Percentiles rank a stretch among this genome's conserved stretches.
Evolutionary conservation across 1,284 basidiomycete species (phyloP).

Genomic region (Ceraceosorus guamensis): DNA sequence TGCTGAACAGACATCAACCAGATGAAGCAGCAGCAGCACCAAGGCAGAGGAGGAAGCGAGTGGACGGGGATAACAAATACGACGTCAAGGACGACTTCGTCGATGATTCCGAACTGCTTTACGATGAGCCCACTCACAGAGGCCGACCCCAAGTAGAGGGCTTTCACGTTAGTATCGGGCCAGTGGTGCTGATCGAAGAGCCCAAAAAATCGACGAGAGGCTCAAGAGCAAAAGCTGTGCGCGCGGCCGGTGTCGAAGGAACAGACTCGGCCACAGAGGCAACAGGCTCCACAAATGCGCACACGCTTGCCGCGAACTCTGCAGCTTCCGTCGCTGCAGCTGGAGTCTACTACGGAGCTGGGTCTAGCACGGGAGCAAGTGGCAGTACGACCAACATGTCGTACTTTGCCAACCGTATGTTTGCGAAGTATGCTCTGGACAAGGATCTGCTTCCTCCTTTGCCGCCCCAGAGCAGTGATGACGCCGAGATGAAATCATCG

Average conservation of each 20-base stretch:
- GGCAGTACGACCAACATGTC: background rate
- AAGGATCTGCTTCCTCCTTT: background rate
- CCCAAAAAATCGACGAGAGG: too few species aligned
- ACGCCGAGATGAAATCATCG: background rate
- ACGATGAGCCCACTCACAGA: constrained; percentile 82
- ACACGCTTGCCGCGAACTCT: background rate
- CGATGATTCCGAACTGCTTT: constrained; percentile 85
- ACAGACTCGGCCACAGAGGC: background rate
- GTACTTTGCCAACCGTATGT: background rate
- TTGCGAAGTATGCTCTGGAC: constrained; percentile 2
- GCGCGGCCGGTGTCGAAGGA: constrained; percentile 8
- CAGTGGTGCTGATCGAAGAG: too few species aligned
- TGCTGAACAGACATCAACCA: constrained; percentile 9
- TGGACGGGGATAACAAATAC: constrained; percentile 56
- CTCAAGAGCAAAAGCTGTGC: background rate
- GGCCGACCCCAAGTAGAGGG: constrained; percentile 66
- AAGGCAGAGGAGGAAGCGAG: constrained; percentile 18
- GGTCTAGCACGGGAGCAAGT: background rate
- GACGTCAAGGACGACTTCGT: constrained; percentile 89
- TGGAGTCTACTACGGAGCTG: background rate
- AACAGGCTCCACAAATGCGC: background rate
- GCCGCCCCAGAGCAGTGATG: background rate
- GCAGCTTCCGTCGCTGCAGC: background rate
- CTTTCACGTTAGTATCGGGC: too few species aligned
- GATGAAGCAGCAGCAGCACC: constrained; percentile 20